Evolutionary conservation across 768 basidiomycete genomes (phyloP), one percentile per base, ranked within the genome.

Genomic region (Strobilomyces echinocephalus): DNA sequence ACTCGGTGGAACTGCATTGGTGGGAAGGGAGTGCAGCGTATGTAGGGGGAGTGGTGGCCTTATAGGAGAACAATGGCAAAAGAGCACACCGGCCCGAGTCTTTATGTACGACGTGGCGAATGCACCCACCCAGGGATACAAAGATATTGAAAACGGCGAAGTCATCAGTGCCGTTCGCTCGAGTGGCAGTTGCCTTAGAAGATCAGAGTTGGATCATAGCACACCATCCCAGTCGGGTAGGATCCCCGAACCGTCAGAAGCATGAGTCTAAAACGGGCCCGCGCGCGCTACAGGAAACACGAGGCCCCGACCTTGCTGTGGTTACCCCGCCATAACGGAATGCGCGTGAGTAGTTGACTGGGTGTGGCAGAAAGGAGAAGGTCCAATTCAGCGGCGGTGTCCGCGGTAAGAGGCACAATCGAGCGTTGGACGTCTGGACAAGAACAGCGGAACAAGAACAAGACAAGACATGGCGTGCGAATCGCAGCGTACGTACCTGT

Each of bases 61-160:
- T 3, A 7, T 36, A 14, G 34, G 34, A 35, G 34, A 14, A 35
- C 1, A 33, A 14, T 14, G 34, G 34, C 34, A 3, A 34, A 24
- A 46, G 18, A 30, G 7, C 21, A 24, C 40, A 24, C 40, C 3
- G 12, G 7, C 47, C 11, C 21, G 12, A 31, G 26, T 18, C 20
- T 65, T 67, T 67, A 68, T 60, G 58, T 1, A 40, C 3, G 16
- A n/a, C n/a, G n/a, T n/a, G n/a, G 24, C 43, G 43, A 35, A 46
- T 49, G 18, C 24, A 24, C 38, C 18, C 28, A 14, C 28, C 33
- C 49, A 36, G 56, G 28, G 53, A 47, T 24, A 45, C 24, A 26
- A 50, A 20, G n/a, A n/a, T 28, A 26, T 15, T 49, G 33, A 41
- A 31, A 20, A 50, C 14, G 39, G 46, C 14, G 18, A 31, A 36